Conservation (phyloP, 1,284 basidiomycete species). For the Lentinus polychrous region DNA sequence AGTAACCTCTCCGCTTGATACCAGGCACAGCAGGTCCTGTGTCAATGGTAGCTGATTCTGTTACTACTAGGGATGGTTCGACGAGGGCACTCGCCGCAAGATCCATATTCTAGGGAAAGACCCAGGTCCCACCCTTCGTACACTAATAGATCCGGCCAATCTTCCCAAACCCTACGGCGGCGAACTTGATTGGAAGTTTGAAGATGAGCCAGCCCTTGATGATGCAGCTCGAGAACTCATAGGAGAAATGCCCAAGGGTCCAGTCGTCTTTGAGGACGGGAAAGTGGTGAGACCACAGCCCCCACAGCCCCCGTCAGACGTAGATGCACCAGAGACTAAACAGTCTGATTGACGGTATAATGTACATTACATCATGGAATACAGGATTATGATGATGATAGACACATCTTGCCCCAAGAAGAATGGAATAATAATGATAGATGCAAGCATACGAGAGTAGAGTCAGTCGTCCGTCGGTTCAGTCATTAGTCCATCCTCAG, state of each 20-base stretch:
- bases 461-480: slow-evolving; percentile 54
- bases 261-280: slow-evolving; percentile 41
- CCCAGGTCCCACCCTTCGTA: slow-evolving; percentile 40
- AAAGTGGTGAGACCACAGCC: background rate
- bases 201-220: slow-evolving; percentile 56
- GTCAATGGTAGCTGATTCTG: background rate
- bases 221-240: slow-evolving; percentile 40
- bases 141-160: slow-evolving; percentile 47
- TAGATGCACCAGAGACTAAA: background rate
- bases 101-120: slow-evolving; percentile 61
- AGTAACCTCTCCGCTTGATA: slow-evolving; percentile 7
- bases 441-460: too few relatives aligned
- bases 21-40: background rate
- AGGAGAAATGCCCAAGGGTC: slow-evolving; percentile 44
- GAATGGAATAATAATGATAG: too few relatives aligned
- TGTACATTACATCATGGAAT: slow-evolving; percentile 1
- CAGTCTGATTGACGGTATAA: background rate
- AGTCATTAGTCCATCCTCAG: slow-evolving; percentile 67
- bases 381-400: too few relatives aligned
- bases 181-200: slow-evolving; percentile 57
- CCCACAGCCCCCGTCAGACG: background rate
- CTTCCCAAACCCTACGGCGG: slow-evolving; percentile 66
- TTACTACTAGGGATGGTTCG: slow-evolving; percentile 56
- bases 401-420: too few relatives aligned
- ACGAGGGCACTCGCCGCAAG: slow-evolving; percentile 67